phyloP scores from a whole-genome alignment of 1,284 basidiomycete genomes.

The Fomitopsis pinicola region DNA sequence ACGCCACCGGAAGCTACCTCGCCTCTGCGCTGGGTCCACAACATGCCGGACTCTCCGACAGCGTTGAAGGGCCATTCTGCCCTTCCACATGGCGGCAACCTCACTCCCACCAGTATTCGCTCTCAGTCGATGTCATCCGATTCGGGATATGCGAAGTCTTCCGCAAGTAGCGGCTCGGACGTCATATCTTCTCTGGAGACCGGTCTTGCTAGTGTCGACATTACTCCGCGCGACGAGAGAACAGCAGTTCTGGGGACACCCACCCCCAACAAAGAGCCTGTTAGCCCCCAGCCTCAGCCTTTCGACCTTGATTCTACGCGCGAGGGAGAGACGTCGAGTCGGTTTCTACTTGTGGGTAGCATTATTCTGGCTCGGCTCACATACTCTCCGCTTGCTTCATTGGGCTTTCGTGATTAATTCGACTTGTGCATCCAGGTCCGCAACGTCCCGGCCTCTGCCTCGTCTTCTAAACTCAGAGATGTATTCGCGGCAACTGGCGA shows the following conservation, averaged over 20 bases:
- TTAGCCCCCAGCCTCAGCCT: neutral
- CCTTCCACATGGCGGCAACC: constrained; percentile 14
- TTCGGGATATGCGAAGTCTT: constrained; percentile 2
- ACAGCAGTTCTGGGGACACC: constrained; percentile 2
- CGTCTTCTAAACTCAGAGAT: constrained; percentile 11
- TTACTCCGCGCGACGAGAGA: constrained; percentile 20
- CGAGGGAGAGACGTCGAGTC: constrained; percentile 11
- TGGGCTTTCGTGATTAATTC: neutral
- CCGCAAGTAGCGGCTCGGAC: neutral
- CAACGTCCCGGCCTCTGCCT: constrained; percentile 11
- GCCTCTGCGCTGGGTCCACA: constrained; percentile 16
- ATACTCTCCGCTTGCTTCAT: neutral
- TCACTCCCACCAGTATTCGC: constrained; percentile 19
- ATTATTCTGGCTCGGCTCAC: no score
- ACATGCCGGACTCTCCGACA: constrained; percentile 9
- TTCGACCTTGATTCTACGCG: constrained; percentile 5
- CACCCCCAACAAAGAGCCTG: neutral
- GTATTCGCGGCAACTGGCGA: constrained; percentile 17
- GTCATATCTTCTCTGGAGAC: constrained; percentile 8
- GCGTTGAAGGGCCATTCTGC: constrained; percentile 4
- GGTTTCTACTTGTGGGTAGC: constrained; percentile 17
- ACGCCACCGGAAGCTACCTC: constrained; percentile 21
- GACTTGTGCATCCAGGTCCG: constrained; percentile 14
- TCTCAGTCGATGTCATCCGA: constrained; percentile 19
- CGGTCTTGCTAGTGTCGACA: constrained; percentile 13